A percentile compares a stretch with the other conserved stretches of the same genome.
phyloP scores from a whole-genome alignment of 1,284 basidiomycete species.

The Schizopora paradoxa region DNA sequence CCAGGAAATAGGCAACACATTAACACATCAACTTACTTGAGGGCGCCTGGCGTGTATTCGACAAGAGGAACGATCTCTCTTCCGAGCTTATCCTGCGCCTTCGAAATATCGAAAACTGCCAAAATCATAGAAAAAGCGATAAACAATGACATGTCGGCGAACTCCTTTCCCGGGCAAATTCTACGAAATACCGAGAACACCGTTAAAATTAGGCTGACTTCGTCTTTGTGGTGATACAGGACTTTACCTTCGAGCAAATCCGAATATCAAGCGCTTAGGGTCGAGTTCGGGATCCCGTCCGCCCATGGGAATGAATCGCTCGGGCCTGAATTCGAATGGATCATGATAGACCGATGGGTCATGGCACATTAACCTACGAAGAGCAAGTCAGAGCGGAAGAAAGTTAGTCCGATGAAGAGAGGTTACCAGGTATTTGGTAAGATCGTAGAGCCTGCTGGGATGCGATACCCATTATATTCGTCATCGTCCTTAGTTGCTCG shows the following conservation, averaged over 20 bases:
- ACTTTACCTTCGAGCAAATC: constrained; percentile 14
- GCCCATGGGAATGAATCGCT: constrained; percentile 21
- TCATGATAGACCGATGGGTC: constrained; percentile 20
- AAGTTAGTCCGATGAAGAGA: background rate
- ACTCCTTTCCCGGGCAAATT: constrained; percentile 12
- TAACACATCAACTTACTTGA: background rate
- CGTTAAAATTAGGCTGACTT: background rate
- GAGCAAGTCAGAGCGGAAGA: background rate
- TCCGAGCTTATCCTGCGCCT: constrained; percentile 11
- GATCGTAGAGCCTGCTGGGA: constrained; percentile 13
- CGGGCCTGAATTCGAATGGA: constrained; percentile 27
- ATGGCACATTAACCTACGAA: constrained; percentile 11
- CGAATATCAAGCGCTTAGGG: constrained; percentile 11
- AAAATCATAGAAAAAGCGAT: constrained; percentile 14
- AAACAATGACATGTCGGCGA: constrained; percentile 11
- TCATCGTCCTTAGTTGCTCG: constrained; percentile 10
- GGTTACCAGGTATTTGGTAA: constrained; percentile 14
- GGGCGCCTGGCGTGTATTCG: constrained; percentile 13
- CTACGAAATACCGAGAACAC: constrained; percentile 4
- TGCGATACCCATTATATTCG: constrained; percentile 6
- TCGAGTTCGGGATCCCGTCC: constrained; percentile 7
- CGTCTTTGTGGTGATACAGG: background rate
- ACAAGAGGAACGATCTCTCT: constrained; percentile 6
- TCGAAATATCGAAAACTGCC: constrained; percentile 16
- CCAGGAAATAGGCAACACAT: background rate